Evolutionary conservation across 2,329 filamentous ascomycete species (phyloP), one percentile per base, ranked within the genome.

Genomic region (Exophiala lecanii-corni): DNA sequence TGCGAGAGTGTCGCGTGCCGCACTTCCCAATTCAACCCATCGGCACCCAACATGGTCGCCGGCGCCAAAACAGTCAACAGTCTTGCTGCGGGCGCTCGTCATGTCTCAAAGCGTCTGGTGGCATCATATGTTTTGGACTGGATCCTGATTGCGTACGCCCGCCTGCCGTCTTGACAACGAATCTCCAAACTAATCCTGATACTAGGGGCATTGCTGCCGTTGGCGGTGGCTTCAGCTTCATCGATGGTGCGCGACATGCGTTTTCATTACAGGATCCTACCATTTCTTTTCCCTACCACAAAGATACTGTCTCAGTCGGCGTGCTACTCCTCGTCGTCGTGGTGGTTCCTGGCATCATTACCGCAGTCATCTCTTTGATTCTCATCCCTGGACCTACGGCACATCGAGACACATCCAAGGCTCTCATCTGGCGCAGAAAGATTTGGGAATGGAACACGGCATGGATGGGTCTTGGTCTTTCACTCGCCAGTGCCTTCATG

Each of bases 401-500:
- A 1, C 75, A 78, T 12, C 71, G 71, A 31, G 73, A 75, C 15
- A 81, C 82, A 0, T 79, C 85, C 2, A 74, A 74, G 51, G 64
- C 74, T 3, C 66, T 86, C 41, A 72, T 89, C 33, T 89, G 86
- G 81, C 79, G 78, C 60, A 77, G 86, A 53, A 95, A 92, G 67
- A 63, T 95, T 1, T 96, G 91, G 89, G 89, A 96, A 63, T 81
- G 86, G 62, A 88, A 96, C 60, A 81, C 80, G 2, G 89, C 86
- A 45, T 87, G 84, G 79, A 79, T 95, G 57, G 89, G 89, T 0
- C 73, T 95, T 2, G 86, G 74, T 1, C 71, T 95, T 13, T 79
- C 85, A 2, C 70, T 88, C 7, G 79, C 82, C 2, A 72, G 78
- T 2, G 76, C 84, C 3, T 94, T 85, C 70, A 80, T 92, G 64